Conservation (phyloP, 306 rosid genomes). For the Trifolium subterraneum region DNA sequence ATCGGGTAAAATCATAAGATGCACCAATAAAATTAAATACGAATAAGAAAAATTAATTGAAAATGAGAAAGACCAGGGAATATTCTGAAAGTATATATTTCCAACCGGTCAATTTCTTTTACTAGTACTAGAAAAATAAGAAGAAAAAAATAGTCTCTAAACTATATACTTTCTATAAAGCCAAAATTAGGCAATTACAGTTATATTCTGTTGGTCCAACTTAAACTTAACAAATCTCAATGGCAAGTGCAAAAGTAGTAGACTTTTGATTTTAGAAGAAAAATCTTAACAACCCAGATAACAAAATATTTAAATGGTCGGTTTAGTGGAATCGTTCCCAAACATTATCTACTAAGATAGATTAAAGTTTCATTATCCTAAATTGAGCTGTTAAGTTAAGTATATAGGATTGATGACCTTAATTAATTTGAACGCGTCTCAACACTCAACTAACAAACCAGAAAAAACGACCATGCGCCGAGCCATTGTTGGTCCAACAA, state of each 20-base stretch:
- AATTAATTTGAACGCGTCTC: constrained; percentile 13
- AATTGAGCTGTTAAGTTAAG: neutral
- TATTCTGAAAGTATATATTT: neutral
- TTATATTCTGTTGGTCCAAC: constrained; percentile 34
- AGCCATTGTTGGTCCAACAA: constrained; percentile 33
- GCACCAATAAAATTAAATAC: neutral
- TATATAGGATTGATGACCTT: neutral
- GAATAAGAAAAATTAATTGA: neutral
- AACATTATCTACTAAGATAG: constrained; percentile 44
- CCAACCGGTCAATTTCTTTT: neutral
- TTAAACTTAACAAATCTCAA: neutral
- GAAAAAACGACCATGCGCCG: constrained; percentile 45
- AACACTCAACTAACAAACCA: constrained; percentile 51
- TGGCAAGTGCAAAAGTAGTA: neutral
- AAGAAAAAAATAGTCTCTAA: neutral
- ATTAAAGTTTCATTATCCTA: constrained; percentile 37
- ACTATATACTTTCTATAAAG: neutral
- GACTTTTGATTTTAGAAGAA: neutral
- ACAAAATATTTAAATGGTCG: constrained; percentile 39
- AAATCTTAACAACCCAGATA: neutral
- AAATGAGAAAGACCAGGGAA: neutral
- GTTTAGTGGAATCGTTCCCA: constrained; percentile 30
- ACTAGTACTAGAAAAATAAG: neutral
- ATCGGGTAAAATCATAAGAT: too few species aligned
- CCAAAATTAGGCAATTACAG: constrained; percentile 18